Conservation (phyloP, 73 alveolate genomes). For the Uronychia setigera region DNA sequence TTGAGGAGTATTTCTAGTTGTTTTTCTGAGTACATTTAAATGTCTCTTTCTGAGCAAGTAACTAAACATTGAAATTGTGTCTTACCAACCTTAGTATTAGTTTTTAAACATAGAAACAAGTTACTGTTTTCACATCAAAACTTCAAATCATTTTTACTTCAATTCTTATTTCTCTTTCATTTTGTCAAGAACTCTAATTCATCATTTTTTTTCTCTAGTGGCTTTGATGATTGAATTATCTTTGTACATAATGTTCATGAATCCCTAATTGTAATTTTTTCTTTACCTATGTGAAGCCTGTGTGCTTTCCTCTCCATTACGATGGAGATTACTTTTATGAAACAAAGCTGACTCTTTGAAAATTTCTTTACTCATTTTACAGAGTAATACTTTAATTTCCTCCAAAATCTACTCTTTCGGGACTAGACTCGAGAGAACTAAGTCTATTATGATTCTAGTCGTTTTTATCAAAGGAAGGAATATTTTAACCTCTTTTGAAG, state of each 20-base stretch:
- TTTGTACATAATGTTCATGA: background rate
- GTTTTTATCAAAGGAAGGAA: too few relatives aligned
- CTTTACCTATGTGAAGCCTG: background rate
- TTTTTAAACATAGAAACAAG: background rate
- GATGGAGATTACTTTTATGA: background rate
- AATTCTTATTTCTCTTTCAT: background rate
- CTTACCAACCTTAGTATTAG: background rate
- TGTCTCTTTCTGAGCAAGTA: background rate
- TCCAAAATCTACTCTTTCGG: too few relatives aligned
- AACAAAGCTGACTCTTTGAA: too few relatives aligned
- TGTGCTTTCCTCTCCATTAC: background rate
- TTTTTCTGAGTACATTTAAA: background rate
- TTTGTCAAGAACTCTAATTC: background rate
- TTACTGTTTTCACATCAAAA: background rate
- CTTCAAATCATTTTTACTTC: background rate
- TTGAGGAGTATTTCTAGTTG: background rate
- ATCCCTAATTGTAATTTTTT: background rate
- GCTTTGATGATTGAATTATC: background rate
- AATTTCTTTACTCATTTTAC: too few relatives aligned
- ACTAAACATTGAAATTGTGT: background rate
- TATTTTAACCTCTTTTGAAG: too few relatives aligned
- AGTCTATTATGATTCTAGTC: too few relatives aligned
- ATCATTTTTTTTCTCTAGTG: background rate
- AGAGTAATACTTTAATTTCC: too few relatives aligned
- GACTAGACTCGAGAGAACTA: too few relatives aligned